Conservation (phyloP, 441 rosid species). For the Arabidopsis hybrid region DNA sequence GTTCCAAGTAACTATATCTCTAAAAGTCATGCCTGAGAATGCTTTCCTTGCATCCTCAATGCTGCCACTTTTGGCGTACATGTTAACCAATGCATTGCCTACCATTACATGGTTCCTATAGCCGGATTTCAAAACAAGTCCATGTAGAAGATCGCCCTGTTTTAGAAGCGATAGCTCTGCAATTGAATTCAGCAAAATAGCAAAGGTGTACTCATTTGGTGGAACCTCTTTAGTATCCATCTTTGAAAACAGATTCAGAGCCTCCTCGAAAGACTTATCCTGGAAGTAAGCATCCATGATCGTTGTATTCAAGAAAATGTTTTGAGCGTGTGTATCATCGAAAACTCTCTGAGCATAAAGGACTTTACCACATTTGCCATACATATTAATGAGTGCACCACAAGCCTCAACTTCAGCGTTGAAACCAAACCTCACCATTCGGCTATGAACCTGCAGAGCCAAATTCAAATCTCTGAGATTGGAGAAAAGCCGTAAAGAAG, state of each 20-base stretch:
- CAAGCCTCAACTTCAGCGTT: conserved; percentile 47
- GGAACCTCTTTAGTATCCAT: conserved; percentile 51
- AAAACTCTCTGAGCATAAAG: conserved; percentile 61
- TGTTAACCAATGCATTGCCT: conserved; percentile 72
- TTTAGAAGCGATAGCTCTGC: conserved; percentile 64
- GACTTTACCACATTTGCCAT: conserved; percentile 68
- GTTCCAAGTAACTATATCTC: conserved; percentile 73
- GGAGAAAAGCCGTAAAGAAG: conserved; percentile 63
- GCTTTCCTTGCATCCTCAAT: conserved; percentile 62
- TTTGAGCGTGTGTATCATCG: conserved; percentile 47
- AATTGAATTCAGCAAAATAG: conserved; percentile 62
- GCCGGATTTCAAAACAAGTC: conserved; percentile 56
- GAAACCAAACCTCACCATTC: conserved; percentile 49
- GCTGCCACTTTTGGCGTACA: conserved; percentile 76
- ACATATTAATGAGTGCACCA: conserved; percentile 73
- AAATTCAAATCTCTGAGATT: conserved; percentile 58
- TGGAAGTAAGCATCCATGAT: conserved; percentile 72
- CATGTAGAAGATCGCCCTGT: conserved; percentile 66
- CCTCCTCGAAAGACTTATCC: conserved; percentile 71
- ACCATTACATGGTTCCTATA: conserved; percentile 60
- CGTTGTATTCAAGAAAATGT: conserved; percentile 73
- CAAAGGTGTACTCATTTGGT: conserved; percentile 78
- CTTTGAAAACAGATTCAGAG: conserved; percentile 57
- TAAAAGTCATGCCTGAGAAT: conserved; percentile 51
- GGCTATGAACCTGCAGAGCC: conserved; percentile 66